Evolutionary conservation across 208 protist species (phyloP), one percentile per base, ranked within the genome.

Genomic region (Polymyxa betae): DNA sequence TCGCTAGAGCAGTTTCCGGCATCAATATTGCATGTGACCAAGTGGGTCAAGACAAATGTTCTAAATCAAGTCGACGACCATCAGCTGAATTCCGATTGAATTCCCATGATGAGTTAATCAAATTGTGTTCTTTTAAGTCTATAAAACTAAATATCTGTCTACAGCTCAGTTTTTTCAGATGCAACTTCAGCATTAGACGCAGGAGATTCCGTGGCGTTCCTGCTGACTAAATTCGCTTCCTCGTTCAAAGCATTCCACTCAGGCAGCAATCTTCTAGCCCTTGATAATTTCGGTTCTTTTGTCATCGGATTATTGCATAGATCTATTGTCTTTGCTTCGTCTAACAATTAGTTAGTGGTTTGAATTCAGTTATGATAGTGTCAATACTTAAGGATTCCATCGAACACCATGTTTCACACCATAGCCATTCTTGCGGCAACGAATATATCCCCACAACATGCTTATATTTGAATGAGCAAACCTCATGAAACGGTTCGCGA

Each of bases 251-350:
- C 29, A 45, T 5, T 88, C 90, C 90, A 91, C 38, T 91, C 90
- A 10, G 90, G 90, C 32, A 91, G 40, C 29, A 91, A 78, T 5
- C 43, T 5, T 60, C 87, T 5, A 20, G 87, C 87, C 32, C 49
- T 32, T 5, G 49, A 68, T 1, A 95, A 77, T 88, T 95, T 95
- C 46, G 91, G 90, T 90, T 93, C 88, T 68, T 95, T 95, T n/a
- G 94, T 95, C 0, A 93, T 41, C 41, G 94, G 94, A 66, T 96
- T 96, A 87, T 95, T 96, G 78, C 94, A 96, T 10, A 96, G 91
- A 88, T 96, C 94, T 38, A 96, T 94, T 0, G 93, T 94, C 64
- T 95, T 94, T 0, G 94, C 94, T 20, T 82, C 35, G 16, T 35
- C 72, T 82, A n/a, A 35, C 72, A 82, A 43, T 20, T 38, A 43